A percentile compares a stretch with the other conserved stretches of the same genome.
phyloP scores from a whole-genome alignment of 805 yeast species.

The Candida hungchunana region DNA sequence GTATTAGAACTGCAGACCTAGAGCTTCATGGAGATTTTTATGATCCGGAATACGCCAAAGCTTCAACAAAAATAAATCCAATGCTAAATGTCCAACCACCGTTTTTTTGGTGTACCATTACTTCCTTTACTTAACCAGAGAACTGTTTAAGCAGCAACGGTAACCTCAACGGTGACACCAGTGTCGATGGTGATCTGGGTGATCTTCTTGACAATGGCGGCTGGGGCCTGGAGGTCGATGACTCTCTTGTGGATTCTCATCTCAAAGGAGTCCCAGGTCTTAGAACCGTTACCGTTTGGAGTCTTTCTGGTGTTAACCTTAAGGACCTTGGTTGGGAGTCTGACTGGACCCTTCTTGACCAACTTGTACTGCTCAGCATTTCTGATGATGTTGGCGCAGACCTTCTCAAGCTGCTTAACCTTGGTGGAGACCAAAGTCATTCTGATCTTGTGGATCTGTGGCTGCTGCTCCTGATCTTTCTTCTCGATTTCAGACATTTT shows the following conservation, averaged over 20 bases:
- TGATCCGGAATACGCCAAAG: constrained; percentile 13
- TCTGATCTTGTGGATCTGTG: constrained; percentile 93
- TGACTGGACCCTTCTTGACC: constrained; percentile 97
- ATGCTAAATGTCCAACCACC: too few relatives aligned
- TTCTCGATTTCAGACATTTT: constrained; percentile 77
- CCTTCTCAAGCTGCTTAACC: constrained; percentile 97
- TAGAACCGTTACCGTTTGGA: constrained; percentile 99
- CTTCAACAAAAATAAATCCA: constrained; percentile 17
- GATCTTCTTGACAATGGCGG: constrained; percentile 87
- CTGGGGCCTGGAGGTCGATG: constrained; percentile 97
- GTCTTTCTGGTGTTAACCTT: constrained; percentile 99
- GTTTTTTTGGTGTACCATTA: background rate
- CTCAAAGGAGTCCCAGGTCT: constrained; percentile 99
- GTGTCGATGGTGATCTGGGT: constrained; percentile 98
- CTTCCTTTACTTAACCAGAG: too few relatives aligned
- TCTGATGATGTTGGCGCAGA: constrained; percentile 82
- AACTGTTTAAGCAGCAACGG: constrained; percentile 77
- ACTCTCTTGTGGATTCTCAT: constrained; percentile 99
- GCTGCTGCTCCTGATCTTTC: constrained; percentile 81
- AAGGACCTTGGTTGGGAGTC: constrained; percentile 99
- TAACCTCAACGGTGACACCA: constrained; percentile 97
- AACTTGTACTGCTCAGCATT: constrained; percentile 82
- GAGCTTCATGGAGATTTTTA: constrained; percentile 21
- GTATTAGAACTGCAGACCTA: constrained; percentile 30
- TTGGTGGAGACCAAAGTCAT: constrained; percentile 98